These are phyloP conservation scores for Coprinopsis strossmayeri DNA, from an alignment of 768 basidiomycete genomes.

Conservation along the genomic window DNA sequence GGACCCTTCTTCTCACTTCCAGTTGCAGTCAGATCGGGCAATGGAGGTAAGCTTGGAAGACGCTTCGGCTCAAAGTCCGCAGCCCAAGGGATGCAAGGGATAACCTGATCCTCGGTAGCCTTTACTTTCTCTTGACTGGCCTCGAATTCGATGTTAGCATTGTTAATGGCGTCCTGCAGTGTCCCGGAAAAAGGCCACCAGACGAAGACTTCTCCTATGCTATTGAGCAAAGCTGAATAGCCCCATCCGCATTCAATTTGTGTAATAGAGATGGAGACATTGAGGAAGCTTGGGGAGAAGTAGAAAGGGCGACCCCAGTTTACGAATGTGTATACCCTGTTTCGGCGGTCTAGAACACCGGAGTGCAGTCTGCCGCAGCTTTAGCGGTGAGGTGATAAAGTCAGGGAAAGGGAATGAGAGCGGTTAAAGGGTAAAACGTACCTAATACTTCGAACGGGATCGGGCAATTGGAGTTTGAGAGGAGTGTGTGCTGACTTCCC, in stretches of 20 bases:
- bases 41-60: slow-evolving; percentile 52
- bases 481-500: slow-evolving; percentile 47
- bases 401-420: slow-evolving; percentile 3
- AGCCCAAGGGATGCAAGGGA: slow-evolving; percentile 60
- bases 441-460: slow-evolving; percentile 61
- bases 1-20: slow-evolving; percentile 19
- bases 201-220: slow-evolving; percentile 63
- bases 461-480: slow-evolving; percentile 51
- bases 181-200: slow-evolving; percentile 62
- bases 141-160: slow-evolving; percentile 42
- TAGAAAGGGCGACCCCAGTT: slow-evolving; percentile 77
- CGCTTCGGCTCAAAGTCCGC: slow-evolving; percentile 45
- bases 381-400: slow-evolving; percentile 3
- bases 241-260: slow-evolving; percentile 81
- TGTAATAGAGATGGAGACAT: slow-evolving; percentile 35
- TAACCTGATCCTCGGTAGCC: slow-evolving; percentile 30
- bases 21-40: slow-evolving; percentile 43
- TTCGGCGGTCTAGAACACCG: slow-evolving; percentile 51
- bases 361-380: slow-evolving; percentile 80
- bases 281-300: slow-evolving; percentile 42
- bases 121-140: slow-evolving; percentile 24
- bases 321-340: slow-evolving; percentile 66
- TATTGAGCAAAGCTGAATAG: slow-evolving; percentile 69
- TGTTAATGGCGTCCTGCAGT: slow-evolving; percentile 30
- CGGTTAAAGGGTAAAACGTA: slow-evolving; percentile 21